Evolutionary conservation across 2,329 filamentous ascomycete genomes (phyloP).

Genomic region (Cercospora sp.): DNA sequence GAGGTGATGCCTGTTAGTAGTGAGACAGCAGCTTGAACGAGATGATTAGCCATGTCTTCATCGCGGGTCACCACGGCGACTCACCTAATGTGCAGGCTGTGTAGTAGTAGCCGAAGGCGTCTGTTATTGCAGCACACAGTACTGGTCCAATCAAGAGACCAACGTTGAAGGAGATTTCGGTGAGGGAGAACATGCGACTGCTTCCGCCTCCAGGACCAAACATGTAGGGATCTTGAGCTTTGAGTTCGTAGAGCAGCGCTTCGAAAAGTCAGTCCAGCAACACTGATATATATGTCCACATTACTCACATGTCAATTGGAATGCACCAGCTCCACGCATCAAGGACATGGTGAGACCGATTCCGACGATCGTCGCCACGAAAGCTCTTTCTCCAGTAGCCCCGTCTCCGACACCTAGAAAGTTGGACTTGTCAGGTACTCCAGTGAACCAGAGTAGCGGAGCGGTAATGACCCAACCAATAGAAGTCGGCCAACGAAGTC

Average conservation of each 20-base stretch:
- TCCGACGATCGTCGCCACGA: slow-evolving; percentile 21
- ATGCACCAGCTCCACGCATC: slow-evolving; percentile 23
- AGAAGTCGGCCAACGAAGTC: slow-evolving; percentile 22
- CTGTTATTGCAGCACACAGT: slow-evolving; percentile 20
- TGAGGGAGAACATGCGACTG: slow-evolving; percentile 23
- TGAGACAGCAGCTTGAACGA: slow-evolving; percentile 3
- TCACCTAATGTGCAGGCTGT: slow-evolving; percentile 20
- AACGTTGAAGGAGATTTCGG: slow-evolving; percentile 22
- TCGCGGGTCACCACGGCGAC: not conserved
- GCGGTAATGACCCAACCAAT: slow-evolving; percentile 23
- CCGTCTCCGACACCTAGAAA: slow-evolving; percentile 19
- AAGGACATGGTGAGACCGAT: slow-evolving; percentile 19
- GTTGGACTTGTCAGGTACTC: slow-evolving; percentile 21
- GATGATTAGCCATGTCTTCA: not conserved
- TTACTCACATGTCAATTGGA: slow-evolving; percentile 23
- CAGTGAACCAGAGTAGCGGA: slow-evolving; percentile 24
- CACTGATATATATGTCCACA: not conserved
- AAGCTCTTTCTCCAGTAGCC: slow-evolving; percentile 16
- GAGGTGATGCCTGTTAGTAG: slow-evolving; percentile 16
- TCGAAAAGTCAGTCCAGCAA: not conserved
- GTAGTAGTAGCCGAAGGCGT: slow-evolving; percentile 22
- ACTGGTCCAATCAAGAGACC: slow-evolving; percentile 26
- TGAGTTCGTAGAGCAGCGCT: slow-evolving; percentile 20
- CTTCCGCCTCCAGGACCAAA: slow-evolving; percentile 25
- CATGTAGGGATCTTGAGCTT: slow-evolving; percentile 18